Evolutionary conservation across 2,329 filamentous ascomycete species (phyloP).

Genomic region (Triangularia verruculosa): DNA sequence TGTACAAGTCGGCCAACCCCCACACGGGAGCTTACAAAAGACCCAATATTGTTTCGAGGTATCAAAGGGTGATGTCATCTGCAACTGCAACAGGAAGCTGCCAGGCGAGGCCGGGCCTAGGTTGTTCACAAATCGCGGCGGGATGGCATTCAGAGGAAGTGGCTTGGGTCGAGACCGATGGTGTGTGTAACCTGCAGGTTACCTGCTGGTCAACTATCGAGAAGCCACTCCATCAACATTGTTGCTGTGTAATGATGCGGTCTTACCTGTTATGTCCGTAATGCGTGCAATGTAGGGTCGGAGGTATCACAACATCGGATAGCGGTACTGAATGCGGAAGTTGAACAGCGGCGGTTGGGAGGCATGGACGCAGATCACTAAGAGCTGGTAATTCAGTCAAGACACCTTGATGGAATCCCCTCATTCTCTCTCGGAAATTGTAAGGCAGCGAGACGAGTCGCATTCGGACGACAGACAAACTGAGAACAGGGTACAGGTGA

Average conservation of each 20-base stretch:
- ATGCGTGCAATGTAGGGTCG: not conserved
- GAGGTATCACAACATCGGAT: not conserved
- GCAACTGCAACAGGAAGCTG: not conserved
- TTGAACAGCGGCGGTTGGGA: not conserved
- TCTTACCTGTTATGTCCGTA: not conserved
- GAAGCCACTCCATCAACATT: not conserved
- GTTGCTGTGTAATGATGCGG: not conserved
- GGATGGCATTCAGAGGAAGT: not conserved
- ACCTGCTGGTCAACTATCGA: not conserved
- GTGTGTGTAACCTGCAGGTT: not conserved
- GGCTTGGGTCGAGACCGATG: not conserved
- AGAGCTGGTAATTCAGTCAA: not conserved
- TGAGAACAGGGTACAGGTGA: not conserved
- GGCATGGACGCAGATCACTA: not conserved
- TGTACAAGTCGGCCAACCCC: too few relatives aligned
- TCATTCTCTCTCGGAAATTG: not conserved
- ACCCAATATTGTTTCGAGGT: too few relatives aligned
- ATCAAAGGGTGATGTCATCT: too few relatives aligned
- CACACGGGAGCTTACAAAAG: too few relatives aligned
- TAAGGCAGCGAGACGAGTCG: not conserved
- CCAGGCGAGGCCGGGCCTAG: not conserved
- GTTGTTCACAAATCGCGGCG: not conserved
- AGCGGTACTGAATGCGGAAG: not conserved
- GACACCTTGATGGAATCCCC: not conserved
- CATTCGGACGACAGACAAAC: not conserved